Percentiles rank a stretch among this genome's conserved stretches.
Evolutionary conservation across 371 early-diverging fungal genomes (phyloP).

Genomic region (Mortierella polycephala): DNA sequence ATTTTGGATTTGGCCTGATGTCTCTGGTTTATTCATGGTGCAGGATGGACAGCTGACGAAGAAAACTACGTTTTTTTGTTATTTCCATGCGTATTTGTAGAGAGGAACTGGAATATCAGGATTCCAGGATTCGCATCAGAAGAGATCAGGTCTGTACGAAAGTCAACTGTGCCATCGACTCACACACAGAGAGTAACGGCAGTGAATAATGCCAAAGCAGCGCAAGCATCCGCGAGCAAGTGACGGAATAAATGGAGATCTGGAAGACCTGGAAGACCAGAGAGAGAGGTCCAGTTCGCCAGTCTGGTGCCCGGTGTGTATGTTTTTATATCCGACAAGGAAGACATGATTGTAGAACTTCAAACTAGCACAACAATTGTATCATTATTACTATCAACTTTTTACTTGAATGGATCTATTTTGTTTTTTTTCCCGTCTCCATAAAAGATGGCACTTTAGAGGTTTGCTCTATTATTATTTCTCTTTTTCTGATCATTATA

Average conservation of each 20-base stretch:
- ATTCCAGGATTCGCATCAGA: constrained; percentile 92
- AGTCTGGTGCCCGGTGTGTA: too few relatives aligned
- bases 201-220: constrained; percentile 65
- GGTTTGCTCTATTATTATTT: constrained; percentile 2
- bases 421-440: neutral
- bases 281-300: neutral
- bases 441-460: neutral
- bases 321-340: too few relatives aligned
- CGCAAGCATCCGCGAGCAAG: constrained; percentile 24
- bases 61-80: neutral
- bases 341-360: neutral
- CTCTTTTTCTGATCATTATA: neutral
- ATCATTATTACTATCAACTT: neutral
- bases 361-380: neutral
- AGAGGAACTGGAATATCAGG: constrained; percentile 94
- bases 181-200: constrained; percentile 80
- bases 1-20: too few relatives aligned
- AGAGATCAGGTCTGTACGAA: constrained; percentile 81
- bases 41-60: too few relatives aligned
- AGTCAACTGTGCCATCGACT: constrained; percentile 67
- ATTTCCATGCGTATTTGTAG: constrained; percentile 53
- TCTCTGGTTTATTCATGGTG: too few relatives aligned
- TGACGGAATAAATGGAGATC: neutral
- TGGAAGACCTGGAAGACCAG: neutral
- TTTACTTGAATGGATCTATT: neutral